Base-by-base conservation (phyloP, 257 asterid genomes). In the Forsythia suspensa region DNA sequence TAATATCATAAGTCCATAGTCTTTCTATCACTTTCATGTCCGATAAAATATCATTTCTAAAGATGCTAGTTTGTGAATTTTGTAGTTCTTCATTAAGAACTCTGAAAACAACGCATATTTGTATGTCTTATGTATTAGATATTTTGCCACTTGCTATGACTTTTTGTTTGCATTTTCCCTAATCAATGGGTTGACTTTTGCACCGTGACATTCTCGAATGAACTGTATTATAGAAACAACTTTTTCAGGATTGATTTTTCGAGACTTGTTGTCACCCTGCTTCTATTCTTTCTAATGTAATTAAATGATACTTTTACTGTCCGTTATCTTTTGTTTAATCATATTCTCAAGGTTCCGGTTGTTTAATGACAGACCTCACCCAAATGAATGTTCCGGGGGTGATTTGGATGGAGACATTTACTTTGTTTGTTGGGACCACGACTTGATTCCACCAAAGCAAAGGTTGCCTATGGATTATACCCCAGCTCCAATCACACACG, bases 371-470 rank as follows among this genome's bases (percentile, higher is more conserved):
- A 92, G 98, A 76, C 99, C 99, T 24, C 98, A 93, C 84, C 99
- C 99, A 46, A 92, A 92, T 83, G 99, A 95, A 88, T 95, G 99
- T 77, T 95, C 98, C 41, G 97, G 99, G 79, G 91, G 98, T 75
- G 99, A 95, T 80, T 86, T 93, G 89, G 99, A 95, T 77, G 99
- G 99, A 44, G 99, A 95, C 80, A 76, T 93, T 77, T 95, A 92
- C 89, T 93, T 93, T 79, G 97, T 95, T 24, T 90, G 97, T 74
- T 93, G 98, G 99, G 99, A 95, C 69, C 76, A 37, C 16, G 98
- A 91, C 15, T 55, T 95, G 88, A 86, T 94, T 80, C 99, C 97
- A 5, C 82, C 86, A 16, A 43, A 3, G 65, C 91, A 89, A 79
- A 74, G 15, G 21, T 0, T 61, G 6, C 91, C 99, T 1, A 96